Evolutionary conservation across 2,329 filamentous ascomycete genomes (phyloP), one percentile per base, ranked within the genome.

Genomic region (Colletotrichum magnum): DNA sequence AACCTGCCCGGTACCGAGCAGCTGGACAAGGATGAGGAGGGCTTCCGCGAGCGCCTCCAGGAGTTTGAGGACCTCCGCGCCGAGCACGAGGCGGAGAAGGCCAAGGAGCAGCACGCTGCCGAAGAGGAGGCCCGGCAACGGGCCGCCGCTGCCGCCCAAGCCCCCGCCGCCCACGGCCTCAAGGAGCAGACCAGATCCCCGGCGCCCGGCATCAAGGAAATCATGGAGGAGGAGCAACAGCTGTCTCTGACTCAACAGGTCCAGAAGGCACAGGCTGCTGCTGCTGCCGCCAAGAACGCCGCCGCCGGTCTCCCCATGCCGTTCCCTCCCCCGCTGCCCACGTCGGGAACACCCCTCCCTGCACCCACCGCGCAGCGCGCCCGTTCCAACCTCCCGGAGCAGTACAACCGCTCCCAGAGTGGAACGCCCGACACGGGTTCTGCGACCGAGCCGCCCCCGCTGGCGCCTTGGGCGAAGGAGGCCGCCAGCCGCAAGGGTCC

Each of bases 401-500:
- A 88, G 74, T 89, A 88, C 69, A 86, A 84, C 60, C 83, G 92
- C 69, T 97, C 94, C 26, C 92, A 91, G 71, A 93, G 92, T 2
- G 92, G 93, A 72, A 97, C 94, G 0, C 95, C 93, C 2, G 89
- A 91, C 51, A 82, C 83, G 15, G 77, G 78, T 5, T 81, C 78
- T 5, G 77, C 80, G 1, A 77, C 81, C 6, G 77, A 87, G 72
- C 86, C 88, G 2, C 89, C 94, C 4, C 94, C 95, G 0, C 84
- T 98, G 73, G 96, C 96, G 0, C 96, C 96, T 0, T 99, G 96
- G 96, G 96, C 96, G 5, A 96, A 96, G 79, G 94, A 98, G 72
- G 88, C 88, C 3, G 92, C 93, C 57, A 83, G 87, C 26, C 90
- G 93, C 48, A 97, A 93, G 80, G 95, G 94, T 0, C 96, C 95